A percentile compares a stretch with the other conserved stretches of the same genome.
Evolutionary conservation across 352 stramenopile genomes (phyloP).

Genomic region (Globisporangium recalcitrans): DNA sequence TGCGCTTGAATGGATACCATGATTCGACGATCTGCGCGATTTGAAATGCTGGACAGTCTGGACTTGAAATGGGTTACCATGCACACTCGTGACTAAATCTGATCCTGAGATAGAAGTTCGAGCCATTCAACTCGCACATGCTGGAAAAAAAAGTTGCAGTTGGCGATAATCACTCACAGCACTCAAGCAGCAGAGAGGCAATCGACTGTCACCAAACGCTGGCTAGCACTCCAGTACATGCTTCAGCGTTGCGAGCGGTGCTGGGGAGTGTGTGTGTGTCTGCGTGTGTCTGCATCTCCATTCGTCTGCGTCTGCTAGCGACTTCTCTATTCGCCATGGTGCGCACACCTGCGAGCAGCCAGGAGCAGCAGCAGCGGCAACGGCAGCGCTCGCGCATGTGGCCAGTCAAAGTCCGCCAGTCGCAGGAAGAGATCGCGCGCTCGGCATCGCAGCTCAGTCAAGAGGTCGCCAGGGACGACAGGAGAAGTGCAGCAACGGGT

Average conservation of each 20-base stretch:
- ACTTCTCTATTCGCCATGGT: neutral
- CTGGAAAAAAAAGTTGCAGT: constrained; percentile 10
- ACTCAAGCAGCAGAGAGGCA: too few relatives aligned
- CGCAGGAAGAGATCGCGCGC: neutral
- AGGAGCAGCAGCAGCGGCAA: neutral
- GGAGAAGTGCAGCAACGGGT: too few relatives aligned
- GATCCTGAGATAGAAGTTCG: neutral
- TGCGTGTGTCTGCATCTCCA: neutral
- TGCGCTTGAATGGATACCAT: neutral
- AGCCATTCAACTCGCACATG: neutral
- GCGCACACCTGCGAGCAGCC: neutral
- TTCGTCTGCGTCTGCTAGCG: neutral
- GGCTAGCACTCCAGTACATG: too few relatives aligned
- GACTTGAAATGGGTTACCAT: too few relatives aligned
- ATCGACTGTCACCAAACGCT: too few relatives aligned
- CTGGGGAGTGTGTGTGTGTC: neutral
- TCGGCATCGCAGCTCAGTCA: neutral
- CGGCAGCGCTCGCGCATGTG: neutral
- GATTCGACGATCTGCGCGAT: too few relatives aligned
- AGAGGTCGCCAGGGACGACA: too few relatives aligned
- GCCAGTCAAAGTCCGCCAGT: neutral
- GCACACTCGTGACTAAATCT: too few relatives aligned
- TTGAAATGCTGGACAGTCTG: too few relatives aligned
- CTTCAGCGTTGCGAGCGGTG: neutral
- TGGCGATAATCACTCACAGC: constrained; percentile 8